Evolutionary conservation across 1,284 basidiomycete genomes (phyloP).

Genomic region (Rhodofomes roseus): DNA sequence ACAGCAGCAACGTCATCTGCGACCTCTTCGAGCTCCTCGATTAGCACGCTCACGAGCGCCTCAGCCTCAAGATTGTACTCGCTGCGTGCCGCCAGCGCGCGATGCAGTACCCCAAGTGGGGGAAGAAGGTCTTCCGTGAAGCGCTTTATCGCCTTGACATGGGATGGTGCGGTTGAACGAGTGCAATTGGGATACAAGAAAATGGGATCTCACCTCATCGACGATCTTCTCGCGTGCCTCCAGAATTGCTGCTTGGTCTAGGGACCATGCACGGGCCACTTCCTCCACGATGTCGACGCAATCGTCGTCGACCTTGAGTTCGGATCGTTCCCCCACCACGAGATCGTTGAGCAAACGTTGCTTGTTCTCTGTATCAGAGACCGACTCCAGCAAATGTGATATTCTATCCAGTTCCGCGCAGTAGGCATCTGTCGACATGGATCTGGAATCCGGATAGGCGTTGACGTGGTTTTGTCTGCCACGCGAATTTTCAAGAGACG

Average conservation of each 20-base stretch:
- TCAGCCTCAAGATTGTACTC: conserved; percentile 15
- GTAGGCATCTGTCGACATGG: conserved; percentile 10
- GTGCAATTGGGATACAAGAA: not conserved
- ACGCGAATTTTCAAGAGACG: not conserved
- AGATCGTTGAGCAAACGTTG: not conserved
- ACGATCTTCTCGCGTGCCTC: conserved; percentile 15
- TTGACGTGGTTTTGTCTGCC: not conserved
- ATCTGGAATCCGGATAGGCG: not conserved
- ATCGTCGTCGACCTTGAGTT: not conserved
- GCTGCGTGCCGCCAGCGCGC: conserved; percentile 5
- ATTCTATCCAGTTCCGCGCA: conserved; percentile 14
- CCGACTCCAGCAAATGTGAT: conserved; percentile 4
- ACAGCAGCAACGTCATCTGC: conserved; percentile 18
- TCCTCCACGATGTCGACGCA: conserved; percentile 14
- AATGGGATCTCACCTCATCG: conserved; percentile 15
- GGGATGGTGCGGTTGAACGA: not conserved
- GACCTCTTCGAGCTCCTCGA: conserved; percentile 28
- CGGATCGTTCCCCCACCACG: not conserved
- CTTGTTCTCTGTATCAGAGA: not conserved
- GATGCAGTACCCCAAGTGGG: conserved; percentile 8
- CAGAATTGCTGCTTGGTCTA: conserved; percentile 20
- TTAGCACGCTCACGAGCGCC: conserved; percentile 20
- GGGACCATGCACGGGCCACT: conserved; percentile 18
- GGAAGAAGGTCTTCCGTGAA: conserved; percentile 15
- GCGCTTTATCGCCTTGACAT: conserved; percentile 8